Percentiles rank a stretch among this genome's conserved stretches.
phyloP scores from a whole-genome alignment of 179 eudicot species.

The Beta corolliflora region DNA sequence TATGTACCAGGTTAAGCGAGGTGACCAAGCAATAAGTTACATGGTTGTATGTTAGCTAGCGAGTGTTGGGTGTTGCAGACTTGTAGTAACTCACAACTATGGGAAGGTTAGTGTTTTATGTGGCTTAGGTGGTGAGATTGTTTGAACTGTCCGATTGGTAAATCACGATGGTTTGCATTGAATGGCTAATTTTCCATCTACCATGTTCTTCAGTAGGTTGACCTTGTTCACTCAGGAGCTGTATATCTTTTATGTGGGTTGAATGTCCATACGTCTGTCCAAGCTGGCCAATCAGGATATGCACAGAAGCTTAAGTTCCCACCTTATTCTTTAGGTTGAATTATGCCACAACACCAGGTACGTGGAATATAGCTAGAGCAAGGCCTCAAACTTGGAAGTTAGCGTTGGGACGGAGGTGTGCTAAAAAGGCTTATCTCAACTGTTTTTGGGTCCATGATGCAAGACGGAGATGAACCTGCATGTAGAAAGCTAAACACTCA shows the following conservation, averaged over 20 bases:
- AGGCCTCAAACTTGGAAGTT: no score
- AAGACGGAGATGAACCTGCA: no score
- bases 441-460: no score
- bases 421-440: background rate
- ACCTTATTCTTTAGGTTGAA: no score
- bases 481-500: no score
- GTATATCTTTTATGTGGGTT: no score
- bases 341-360: no score
- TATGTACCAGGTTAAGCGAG: background rate
- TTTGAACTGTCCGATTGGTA: background rate
- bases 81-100: background rate
- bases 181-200: no score
- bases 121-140: background rate
- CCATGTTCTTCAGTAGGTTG: no score
- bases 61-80: background rate
- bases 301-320: background rate
- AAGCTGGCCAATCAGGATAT: background rate
- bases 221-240: no score
- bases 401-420: background rate
- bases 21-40: background rate
- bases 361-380: no score
- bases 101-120: background rate
- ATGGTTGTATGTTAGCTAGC: background rate
- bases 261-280: background rate
- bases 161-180: no score